These are phyloP conservation scores for Pichia sporocuriosa DNA, from an alignment of 805 yeast genomes.

Conservation along the genomic window DNA sequence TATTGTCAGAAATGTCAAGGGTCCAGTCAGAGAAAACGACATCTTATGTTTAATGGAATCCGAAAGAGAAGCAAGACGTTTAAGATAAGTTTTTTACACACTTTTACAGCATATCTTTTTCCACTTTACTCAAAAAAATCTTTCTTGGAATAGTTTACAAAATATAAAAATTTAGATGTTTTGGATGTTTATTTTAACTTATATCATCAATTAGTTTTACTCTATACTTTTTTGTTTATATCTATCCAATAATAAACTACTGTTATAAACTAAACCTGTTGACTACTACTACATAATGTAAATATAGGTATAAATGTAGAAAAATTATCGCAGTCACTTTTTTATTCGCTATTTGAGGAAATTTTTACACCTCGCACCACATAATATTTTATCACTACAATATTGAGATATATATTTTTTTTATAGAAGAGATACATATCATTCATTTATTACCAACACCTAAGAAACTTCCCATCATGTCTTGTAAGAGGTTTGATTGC, in stretches of 20 bases:
- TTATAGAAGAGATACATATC: too few relatives aligned
- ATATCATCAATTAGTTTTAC: too few relatives aligned
- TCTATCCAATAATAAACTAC: too few relatives aligned
- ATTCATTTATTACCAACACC: slow-evolving; percentile 39
- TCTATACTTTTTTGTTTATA: too few relatives aligned
- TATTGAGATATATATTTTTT: neutral
- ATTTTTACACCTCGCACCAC: neutral
- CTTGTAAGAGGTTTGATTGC: slow-evolving; percentile 53
- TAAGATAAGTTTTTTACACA: slow-evolving; percentile 46
- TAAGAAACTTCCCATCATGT: slow-evolving; percentile 68
- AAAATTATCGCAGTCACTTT: too few relatives aligned
- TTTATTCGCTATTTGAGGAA: too few relatives aligned
- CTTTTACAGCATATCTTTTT: neutral
- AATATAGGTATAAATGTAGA: too few relatives aligned
- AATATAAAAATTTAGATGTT: neutral
- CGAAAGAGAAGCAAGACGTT: slow-evolving; percentile 98
- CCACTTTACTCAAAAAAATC: neutral
- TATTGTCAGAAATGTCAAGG: slow-evolving; percentile 94
- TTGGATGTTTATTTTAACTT: too few relatives aligned
- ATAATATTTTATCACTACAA: neutral
- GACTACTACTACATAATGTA: too few relatives aligned
- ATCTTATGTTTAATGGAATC: slow-evolving; percentile 99
- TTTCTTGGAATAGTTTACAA: neutral
- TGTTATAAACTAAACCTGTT: too few relatives aligned
- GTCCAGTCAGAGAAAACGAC: slow-evolving; percentile 97